Conservation (phyloP, 2,329 filamentous ascomycete genomes). For the Fusarium sp. region DNA sequence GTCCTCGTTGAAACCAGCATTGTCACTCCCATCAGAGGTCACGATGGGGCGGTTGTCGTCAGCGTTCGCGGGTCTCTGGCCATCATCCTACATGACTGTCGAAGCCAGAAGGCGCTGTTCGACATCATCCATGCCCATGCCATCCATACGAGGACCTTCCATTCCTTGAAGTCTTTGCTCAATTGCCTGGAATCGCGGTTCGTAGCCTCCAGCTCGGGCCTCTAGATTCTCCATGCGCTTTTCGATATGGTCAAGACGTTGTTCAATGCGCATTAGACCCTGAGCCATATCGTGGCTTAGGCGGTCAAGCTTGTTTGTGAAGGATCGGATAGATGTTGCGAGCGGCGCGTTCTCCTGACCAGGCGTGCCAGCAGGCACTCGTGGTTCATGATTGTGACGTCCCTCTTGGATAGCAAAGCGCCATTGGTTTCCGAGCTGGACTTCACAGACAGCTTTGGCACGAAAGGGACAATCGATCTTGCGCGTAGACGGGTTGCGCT, state of each 20-base stretch:
- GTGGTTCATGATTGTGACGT: constrained; percentile 72
- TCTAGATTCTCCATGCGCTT: constrained; percentile 68
- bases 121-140: constrained; percentile 59
- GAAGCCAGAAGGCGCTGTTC: constrained; percentile 58
- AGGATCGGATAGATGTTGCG: constrained; percentile 67
- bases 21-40: constrained; percentile 10
- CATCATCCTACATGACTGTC: constrained; percentile 56
- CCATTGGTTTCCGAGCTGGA: constrained; percentile 72
- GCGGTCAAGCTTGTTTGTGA: constrained; percentile 70
- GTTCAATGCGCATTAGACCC: constrained; percentile 63
- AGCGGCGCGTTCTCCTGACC: constrained; percentile 69
- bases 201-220: constrained; percentile 55
- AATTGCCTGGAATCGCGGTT: constrained; percentile 59
- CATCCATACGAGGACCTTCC: constrained; percentile 57
- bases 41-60: constrained; percentile 28
- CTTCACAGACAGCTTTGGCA: constrained; percentile 72
- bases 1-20: constrained; percentile 1
- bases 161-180: constrained; percentile 57
- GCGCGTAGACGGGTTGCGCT: constrained; percentile 71
- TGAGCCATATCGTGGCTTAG: constrained; percentile 67
- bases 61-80: constrained; percentile 26
- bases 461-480: constrained; percentile 74
- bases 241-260: constrained; percentile 63
- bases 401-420: constrained; percentile 70
- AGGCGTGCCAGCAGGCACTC: constrained; percentile 64